A percentile compares a stretch with the other conserved stretches of the same genome.
Evolutionary conservation across 768 basidiomycete genomes (phyloP).

Genomic region (Serendipita sp.): DNA sequence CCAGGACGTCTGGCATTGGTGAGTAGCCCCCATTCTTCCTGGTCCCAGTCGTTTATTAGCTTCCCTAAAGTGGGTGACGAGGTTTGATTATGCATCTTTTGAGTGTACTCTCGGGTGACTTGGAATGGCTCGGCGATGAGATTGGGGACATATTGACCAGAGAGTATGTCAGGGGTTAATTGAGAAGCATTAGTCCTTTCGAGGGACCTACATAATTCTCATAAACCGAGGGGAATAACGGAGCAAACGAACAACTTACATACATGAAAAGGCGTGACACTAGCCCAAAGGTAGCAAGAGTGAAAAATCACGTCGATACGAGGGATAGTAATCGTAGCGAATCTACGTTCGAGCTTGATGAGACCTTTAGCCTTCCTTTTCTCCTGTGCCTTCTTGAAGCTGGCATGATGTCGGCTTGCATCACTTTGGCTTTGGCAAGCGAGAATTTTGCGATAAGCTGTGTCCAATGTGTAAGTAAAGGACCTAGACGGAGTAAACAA

Average conservation of each 20-base stretch:
- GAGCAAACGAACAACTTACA: constrained; percentile 35
- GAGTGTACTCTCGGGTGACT: constrained; percentile 72
- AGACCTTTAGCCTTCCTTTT: constrained; percentile 67
- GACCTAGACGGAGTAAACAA: constrained; percentile 2
- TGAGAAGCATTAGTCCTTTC: constrained; percentile 90
- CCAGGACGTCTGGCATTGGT: constrained; percentile 80
- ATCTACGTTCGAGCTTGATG: constrained; percentile 91
- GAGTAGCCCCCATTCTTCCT: constrained; percentile 69
- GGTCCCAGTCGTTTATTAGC: constrained; percentile 83
- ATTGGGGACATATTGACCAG: constrained; percentile 95
- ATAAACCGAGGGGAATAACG: neutral
- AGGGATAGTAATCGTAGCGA: constrained; percentile 85
- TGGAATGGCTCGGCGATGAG: constrained; percentile 80
- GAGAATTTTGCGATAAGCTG: constrained; percentile 78
- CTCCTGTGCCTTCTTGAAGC: constrained; percentile 55
- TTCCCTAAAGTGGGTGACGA: constrained; percentile 89
- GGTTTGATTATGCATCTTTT: constrained; percentile 92
- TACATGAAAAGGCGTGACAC: constrained; percentile 91
- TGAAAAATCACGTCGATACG: constrained; percentile 99
- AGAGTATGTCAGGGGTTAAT: constrained; percentile 84
- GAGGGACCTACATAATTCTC: constrained; percentile 49
- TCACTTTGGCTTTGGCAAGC: constrained; percentile 89
- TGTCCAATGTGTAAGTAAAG: neutral
- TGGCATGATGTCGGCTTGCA: constrained; percentile 87
- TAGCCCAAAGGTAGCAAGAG: constrained; percentile 97